Base-by-base conservation (phyloP, 768 basidiomycete genomes). In the Xerocomellus amylosporus region DNA sequence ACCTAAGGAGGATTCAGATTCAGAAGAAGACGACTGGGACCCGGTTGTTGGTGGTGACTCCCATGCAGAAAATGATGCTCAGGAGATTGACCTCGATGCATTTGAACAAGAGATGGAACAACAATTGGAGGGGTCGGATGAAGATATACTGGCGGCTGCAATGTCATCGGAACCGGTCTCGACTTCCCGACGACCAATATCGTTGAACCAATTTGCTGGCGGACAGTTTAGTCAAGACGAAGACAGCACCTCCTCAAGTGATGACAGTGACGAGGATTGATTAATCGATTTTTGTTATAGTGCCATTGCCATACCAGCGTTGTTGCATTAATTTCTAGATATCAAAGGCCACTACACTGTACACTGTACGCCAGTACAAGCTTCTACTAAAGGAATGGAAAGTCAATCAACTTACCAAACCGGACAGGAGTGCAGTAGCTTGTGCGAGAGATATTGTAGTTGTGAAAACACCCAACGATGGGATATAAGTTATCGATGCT, bases 1-100 rank as follows among this genome's bases (percentile, higher is more conserved):
- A 46, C 64, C 45, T 34, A 70, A 62, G 59, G 60, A 61, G 6
- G 77, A 68, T 2, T 73, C 74, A 4, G 76, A 77, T 19, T 71
- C 78, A 5, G 83, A 83, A 38, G 75, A 74, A 38, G 76, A 73
- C 19, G 80, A 79, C 17, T 85, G 82, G 83, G 81, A 84, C 52
- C 69, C 73, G 41, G 76, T 82, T 36, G 58, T 66, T 15, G 64
- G 59, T 24, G 57, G 51, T 20, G 59, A 68, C 30, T 53, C 68
- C 5, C 60, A 51, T 2, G 56, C 22, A 15, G 74, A 68, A 30
- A 64, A 67, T 24, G 72, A 65, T 28, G 53, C 65, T 3, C 62
- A 69, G 49, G 72, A 74, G 49, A 73, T 74, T 20, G 73, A 73
- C 39, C 61, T 71, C 4, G 70, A 72, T 24, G 71, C 63, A 46